These are phyloP conservation scores for Filobasidium floriforme DNA, from an alignment of 768 basidiomycete genomes.

Conservation along the genomic window DNA sequence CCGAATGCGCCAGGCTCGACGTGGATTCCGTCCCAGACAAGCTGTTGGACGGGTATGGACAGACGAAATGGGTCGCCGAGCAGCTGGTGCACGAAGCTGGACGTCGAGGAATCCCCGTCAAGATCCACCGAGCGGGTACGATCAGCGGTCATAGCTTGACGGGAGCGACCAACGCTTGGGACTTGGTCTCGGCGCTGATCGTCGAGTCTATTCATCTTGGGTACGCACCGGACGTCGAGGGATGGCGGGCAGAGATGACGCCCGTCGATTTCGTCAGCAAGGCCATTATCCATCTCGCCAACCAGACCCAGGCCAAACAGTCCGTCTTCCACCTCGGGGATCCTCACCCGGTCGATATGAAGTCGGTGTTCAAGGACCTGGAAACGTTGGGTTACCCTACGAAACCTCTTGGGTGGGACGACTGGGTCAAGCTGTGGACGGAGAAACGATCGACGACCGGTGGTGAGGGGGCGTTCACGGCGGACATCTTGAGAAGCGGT, in stretches of 20 bases:
- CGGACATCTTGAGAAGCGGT: constrained; percentile 23
- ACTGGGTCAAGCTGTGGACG: constrained; percentile 23
- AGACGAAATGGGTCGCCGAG: constrained; percentile 23
- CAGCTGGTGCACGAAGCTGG: constrained; percentile 18
- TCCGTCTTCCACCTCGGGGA: constrained; percentile 24
- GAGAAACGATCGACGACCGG: constrained; percentile 13
- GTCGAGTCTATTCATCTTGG: constrained; percentile 24
- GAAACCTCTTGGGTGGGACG: constrained; percentile 18
- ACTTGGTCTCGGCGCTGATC: constrained; percentile 22
- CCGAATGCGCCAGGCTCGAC: constrained; percentile 16
- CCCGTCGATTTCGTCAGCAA: constrained; percentile 23
- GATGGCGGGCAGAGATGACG: constrained; percentile 23
- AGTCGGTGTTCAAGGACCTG: constrained; percentile 19
- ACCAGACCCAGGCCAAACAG: constrained; percentile 23
- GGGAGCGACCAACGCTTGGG: constrained; percentile 24
- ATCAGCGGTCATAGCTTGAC: constrained; percentile 24
- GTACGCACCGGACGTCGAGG: constrained; percentile 19
- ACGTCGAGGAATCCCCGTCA: constrained; percentile 24
- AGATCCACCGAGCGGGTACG: constrained; percentile 24
- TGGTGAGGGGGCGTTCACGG: constrained; percentile 23
- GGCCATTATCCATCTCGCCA: constrained; percentile 22
- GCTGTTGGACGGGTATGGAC: constrained; percentile 21
- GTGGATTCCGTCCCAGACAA: constrained; percentile 18
- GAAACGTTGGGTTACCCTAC: constrained; percentile 20
- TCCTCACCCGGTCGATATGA: constrained; percentile 17